Evolutionary conservation across 2,329 filamentous ascomycete species (phyloP).

Genomic region (Ampelomyces quisqualis): DNA sequence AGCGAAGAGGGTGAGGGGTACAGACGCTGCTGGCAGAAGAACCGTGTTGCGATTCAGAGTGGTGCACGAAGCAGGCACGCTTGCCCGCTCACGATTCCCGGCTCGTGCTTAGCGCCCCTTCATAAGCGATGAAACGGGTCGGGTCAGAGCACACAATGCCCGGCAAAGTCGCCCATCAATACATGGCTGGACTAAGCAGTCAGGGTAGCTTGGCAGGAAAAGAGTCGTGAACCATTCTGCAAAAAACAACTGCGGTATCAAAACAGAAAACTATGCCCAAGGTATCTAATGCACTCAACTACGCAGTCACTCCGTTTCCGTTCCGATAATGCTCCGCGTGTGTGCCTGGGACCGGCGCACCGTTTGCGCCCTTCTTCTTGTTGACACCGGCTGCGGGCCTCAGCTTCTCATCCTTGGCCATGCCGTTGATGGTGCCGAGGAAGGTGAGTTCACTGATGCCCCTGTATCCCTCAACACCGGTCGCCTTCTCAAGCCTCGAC

Average conservation of each 20-base stretch:
- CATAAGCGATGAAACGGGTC: too few species aligned
- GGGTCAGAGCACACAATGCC: too few species aligned
- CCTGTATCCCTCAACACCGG: constrained; percentile 61
- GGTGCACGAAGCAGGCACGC: background rate
- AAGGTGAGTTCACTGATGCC: constrained; percentile 58
- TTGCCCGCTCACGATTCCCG: too few species aligned
- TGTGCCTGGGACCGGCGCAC: constrained; percentile 50
- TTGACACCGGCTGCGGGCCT: constrained; percentile 55
- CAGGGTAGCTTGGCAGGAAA: too few species aligned
- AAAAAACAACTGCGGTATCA: background rate
- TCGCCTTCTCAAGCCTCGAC: constrained; percentile 61
- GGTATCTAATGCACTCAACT: background rate
- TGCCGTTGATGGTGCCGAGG: constrained; percentile 63
- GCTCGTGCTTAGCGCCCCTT: background rate
- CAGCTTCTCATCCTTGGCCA: constrained; percentile 52
- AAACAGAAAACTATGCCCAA: background rate
- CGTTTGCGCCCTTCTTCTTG: constrained; percentile 48
- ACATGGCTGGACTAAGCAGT: background rate
- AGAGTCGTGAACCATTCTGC: background rate
- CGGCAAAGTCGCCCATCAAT: background rate
- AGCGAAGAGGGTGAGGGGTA: constrained; percentile 18
- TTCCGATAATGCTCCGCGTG: constrained; percentile 31
- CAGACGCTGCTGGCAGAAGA: constrained; percentile 19
- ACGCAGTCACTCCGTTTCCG: background rate
- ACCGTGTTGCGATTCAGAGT: constrained; percentile 24